Evolutionary conservation across 2,329 filamentous ascomycete species (phyloP).

Genomic region (Ophiostoma tasmaniense): DNA sequence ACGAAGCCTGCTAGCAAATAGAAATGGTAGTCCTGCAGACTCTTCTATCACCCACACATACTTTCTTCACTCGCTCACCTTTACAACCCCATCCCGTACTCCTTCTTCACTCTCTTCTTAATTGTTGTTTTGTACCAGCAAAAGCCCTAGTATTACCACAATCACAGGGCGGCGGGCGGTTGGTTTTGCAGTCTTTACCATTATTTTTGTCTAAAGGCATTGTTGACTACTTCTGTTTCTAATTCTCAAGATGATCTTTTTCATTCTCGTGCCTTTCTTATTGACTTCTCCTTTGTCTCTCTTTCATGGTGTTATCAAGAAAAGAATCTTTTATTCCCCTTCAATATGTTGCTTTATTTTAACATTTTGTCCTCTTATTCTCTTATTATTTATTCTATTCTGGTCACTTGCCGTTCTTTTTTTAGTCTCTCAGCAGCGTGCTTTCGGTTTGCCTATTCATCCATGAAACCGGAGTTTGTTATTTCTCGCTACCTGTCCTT

Average conservation of each 20-base stretch:
- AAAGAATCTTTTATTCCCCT: not conserved
- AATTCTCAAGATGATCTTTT: not conserved
- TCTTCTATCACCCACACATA: not conserved
- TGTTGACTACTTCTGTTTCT: not conserved
- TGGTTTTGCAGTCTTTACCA: not conserved
- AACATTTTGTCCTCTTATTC: not conserved
- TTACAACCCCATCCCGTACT: not conserved
- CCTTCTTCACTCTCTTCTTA: not conserved
- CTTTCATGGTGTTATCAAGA: not conserved
- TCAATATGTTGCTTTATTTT: not conserved
- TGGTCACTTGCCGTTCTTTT: not conserved
- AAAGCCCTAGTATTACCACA: not conserved
- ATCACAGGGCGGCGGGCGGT: not conserved
- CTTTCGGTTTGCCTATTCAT: not conserved
- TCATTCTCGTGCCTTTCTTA: not conserved
- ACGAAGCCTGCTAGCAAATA: constrained; percentile 15
- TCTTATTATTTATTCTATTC: too few relatives aligned
- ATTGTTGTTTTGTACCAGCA: not conserved
- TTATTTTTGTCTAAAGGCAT: not conserved
- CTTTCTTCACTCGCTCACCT: not conserved
- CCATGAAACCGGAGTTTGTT: not conserved
- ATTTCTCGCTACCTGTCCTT: not conserved
- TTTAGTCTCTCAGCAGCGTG: not conserved
- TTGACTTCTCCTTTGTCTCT: not conserved
- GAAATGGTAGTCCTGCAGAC: not conserved